Conservation (phyloP, 441 rosid species). For the Eutrema salsugineum region DNA sequence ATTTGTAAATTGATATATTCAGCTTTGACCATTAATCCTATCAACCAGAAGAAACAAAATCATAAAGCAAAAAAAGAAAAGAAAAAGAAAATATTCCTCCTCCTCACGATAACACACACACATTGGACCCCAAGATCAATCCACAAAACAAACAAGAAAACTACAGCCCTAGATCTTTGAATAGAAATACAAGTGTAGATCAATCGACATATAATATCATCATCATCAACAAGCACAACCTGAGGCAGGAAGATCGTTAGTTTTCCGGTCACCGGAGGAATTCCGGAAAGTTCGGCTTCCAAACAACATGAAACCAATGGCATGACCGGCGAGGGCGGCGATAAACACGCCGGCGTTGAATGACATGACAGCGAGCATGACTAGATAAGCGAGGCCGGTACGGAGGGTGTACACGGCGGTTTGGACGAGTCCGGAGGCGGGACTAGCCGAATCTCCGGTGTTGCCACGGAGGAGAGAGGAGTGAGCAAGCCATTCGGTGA, state of each 20-base stretch:
- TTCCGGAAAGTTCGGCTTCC: slow-evolving; percentile 45
- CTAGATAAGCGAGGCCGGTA: slow-evolving; percentile 41
- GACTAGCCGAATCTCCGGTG: slow-evolving; percentile 23
- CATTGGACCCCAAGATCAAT: slow-evolving; percentile 21
- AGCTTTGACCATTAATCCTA: neutral
- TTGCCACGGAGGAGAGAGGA: slow-evolving; percentile 27
- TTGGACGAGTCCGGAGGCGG: slow-evolving; percentile 39
- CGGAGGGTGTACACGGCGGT: slow-evolving; percentile 43
- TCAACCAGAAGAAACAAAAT: neutral
- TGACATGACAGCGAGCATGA: slow-evolving; percentile 74
- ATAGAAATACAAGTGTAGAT: neutral
- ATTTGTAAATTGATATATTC: neutral
- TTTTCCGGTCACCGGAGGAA: neutral
- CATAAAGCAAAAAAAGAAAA: neutral
- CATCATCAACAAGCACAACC: slow-evolving; percentile 25
- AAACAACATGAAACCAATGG: slow-evolving; percentile 47
- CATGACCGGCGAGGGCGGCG: slow-evolving; percentile 56
- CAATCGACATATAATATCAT: neutral
- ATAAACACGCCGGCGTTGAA: slow-evolving; percentile 60
- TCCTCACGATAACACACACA: neutral
- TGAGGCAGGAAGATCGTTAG: slow-evolving; percentile 26
- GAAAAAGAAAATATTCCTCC: slow-evolving; percentile 1
- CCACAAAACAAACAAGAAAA: slow-evolving; percentile 15
- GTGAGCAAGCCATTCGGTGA: slow-evolving; percentile 50
- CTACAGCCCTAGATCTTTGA: slow-evolving; percentile 4